These are phyloP conservation scores for Actinomortierella ambigua DNA, from an alignment of 371 early-diverging fungal genomes.

Conservation along the genomic window DNA sequence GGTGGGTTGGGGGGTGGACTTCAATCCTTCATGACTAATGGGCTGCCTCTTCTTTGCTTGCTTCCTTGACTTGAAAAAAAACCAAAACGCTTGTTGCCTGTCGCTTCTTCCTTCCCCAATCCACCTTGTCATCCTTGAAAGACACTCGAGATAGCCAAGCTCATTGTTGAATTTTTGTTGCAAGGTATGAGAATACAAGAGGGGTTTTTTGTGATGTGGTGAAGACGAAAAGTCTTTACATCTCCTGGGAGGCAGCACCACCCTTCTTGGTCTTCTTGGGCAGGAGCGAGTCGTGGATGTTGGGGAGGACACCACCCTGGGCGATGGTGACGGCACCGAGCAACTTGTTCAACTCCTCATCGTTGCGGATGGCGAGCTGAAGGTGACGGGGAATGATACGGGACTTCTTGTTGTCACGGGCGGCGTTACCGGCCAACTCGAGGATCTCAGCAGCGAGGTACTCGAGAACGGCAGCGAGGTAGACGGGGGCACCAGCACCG, in stretches of 20 bases:
- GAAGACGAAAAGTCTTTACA: conserved; percentile 29
- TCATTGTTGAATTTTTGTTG: no score
- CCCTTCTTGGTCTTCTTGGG: conserved; percentile 78
- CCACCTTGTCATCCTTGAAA: no score
- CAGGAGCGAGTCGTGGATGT: conserved; percentile 77
- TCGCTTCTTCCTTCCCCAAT: no score
- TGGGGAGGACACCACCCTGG: conserved; percentile 89
- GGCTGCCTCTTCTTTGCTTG: no score
- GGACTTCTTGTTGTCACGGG: conserved; percentile 95
- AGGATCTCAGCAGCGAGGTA: conserved; percentile 97
- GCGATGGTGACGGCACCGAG: conserved; percentile 89
- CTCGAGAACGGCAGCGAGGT: conserved; percentile 94
- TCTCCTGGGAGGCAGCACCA: conserved; percentile 56
- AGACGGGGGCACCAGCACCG: conserved; percentile 95
- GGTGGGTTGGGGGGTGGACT: no score
- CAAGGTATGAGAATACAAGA: no score
- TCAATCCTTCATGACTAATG: no score
- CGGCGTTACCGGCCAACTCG: conserved; percentile 96
- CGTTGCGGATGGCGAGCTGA: conserved; percentile 94
- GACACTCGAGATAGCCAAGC: no score
- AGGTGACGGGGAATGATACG: conserved; percentile 93
- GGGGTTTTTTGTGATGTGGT: no score
- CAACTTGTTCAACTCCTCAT: conserved; percentile 96
- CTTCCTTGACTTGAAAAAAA: no score
- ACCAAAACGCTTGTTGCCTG: no score